Percentiles rank a stretch among this genome's conserved stretches.
Evolutionary conservation across 2,329 filamentous ascomycete genomes (phyloP).

Genomic region (Leptographium lundbergii): DNA sequence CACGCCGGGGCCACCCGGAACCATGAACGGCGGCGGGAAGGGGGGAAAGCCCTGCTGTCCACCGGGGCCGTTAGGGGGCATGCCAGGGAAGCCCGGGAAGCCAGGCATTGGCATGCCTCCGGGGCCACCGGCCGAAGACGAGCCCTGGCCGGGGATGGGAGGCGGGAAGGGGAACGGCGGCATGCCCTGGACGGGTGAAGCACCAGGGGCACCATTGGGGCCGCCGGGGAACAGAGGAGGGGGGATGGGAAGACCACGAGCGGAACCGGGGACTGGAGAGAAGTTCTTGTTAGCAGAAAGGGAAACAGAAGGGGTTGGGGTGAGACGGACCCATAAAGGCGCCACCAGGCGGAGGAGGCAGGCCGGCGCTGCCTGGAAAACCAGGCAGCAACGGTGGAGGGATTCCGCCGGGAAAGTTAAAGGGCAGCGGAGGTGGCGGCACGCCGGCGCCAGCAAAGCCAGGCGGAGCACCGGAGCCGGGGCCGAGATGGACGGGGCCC

Average conservation of each 20-base stretch:
- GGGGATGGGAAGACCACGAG: constrained; percentile 21
- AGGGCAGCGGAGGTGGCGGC: constrained; percentile 26
- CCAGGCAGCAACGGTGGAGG: constrained; percentile 14
- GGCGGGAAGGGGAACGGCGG: constrained; percentile 37
- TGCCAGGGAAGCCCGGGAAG: constrained; percentile 25
- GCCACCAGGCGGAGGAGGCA: constrained; percentile 10
- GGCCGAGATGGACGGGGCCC: constrained; percentile 7
- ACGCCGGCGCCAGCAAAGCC: not conserved
- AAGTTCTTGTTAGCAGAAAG: not conserved
- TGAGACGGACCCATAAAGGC: constrained; percentile 1
- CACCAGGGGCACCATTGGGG: constrained; percentile 8
- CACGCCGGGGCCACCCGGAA: constrained; percentile 23
- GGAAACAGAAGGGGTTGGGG: not conserved
- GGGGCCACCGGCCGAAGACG: constrained; percentile 9
- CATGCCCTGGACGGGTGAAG: constrained; percentile 17
- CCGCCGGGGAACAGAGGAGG: constrained; percentile 29
- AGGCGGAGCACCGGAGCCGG: not conserved
- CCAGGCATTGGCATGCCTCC: constrained; percentile 21
- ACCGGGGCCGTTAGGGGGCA: constrained; percentile 21
- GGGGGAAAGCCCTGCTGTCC: constrained; percentile 22
- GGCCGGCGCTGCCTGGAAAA: constrained; percentile 11
- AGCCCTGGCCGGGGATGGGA: constrained; percentile 3
- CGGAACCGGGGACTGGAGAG: not conserved
- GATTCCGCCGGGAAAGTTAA: constrained; percentile 21
- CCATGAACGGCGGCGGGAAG: constrained; percentile 23